Evolutionary conservation across 805 yeast genomes (phyloP), one percentile per base, ranked within the genome.

Genomic region (Maudiozyma saulgeensis): DNA sequence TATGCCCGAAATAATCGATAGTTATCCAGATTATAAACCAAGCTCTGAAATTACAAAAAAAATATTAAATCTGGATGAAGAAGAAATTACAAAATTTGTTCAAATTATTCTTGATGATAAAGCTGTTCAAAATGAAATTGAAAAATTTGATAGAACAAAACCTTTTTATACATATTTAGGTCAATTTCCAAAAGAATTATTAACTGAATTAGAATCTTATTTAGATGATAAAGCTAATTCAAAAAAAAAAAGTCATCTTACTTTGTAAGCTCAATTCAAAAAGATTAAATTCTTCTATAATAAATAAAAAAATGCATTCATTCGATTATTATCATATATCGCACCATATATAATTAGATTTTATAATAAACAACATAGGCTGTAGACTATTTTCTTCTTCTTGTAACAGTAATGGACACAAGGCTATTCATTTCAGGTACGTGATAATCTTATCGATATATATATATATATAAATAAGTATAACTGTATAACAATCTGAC

Each of bases 1-100:
- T 8, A 82, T 88, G 37, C 93, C 93, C 21, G 74, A 74, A 69
- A 72, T 47, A n/a, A 41, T 61, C 67, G 77, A 48, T 65, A 51
- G 25, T 37, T 41, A 55, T 58, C 42, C 50, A 55, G 41, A 59
- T 51, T 53, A 65, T 64, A 60, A 70, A 66, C 63, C 67, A 66
- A 47, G 53, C 58, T 40, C 45, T 16, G 48, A 43, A 31, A 52
- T 55, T 52, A 44, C 53, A 5, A 48, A 48, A 11, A 45, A 39
- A 13, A 43, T 62, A 28, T 52, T 53, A 2, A 34, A 23, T 1
- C 41, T 57, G 5, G 64, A 63, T 47, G 63, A 60, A 44, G 67
- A 63, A 35, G 47, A 55, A 4, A 55, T 61, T 4, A 54, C 59
- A 4, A 56, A 58, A 19, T 49, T 62, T 13, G 60, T 61, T 11